These are phyloP conservation scores for Cryptosporidium xiaoi DNA, from an alignment of 169 alveolate genomes.

Conservation along the genomic window DNA sequence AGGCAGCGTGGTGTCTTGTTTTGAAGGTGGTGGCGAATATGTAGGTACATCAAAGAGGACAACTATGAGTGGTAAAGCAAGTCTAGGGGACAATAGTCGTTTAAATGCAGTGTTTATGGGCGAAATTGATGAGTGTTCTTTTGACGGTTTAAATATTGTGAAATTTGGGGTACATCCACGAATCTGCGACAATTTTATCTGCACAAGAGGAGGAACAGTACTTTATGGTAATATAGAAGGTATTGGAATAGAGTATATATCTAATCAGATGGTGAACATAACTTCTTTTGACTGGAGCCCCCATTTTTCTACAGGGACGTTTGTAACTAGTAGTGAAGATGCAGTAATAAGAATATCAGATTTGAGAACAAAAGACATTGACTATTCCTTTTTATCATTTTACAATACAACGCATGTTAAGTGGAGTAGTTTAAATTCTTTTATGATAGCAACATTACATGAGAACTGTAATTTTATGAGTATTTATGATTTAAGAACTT, in stretches of 20 bases:
- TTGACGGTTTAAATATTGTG: background rate
- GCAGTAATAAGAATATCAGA: conserved; percentile 47
- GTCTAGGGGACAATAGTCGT: background rate
- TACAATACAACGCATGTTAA: conserved; percentile 35
- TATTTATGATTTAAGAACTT: conserved; percentile 42
- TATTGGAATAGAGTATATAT: conserved; percentile 22
- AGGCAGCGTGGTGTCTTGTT: background rate
- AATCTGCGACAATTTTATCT: conserved; percentile 7
- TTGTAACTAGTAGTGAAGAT: conserved; percentile 66
- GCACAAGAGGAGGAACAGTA: conserved; percentile 16
- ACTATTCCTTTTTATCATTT: conserved; percentile 48
- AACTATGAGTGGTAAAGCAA: background rate
- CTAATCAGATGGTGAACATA: conserved; percentile 39
- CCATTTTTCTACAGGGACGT: conserved; percentile 67
- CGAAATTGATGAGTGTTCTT: background rate
- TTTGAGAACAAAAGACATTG: conserved; percentile 23
- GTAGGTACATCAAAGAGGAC: background rate
- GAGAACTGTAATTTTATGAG: conserved; percentile 47
- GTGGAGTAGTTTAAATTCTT: conserved; percentile 53
- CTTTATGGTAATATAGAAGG: conserved; percentile 6
- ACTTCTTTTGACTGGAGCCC: conserved; percentile 69
- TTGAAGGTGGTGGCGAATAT: conserved; percentile 7
- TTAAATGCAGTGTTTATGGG: conserved; percentile 31
- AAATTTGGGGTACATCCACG: conserved; percentile 62
- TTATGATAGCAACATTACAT: conserved; percentile 20